Conservation (phyloP, 352 stramenopile genomes). For the Globisporangium solare region DNA sequence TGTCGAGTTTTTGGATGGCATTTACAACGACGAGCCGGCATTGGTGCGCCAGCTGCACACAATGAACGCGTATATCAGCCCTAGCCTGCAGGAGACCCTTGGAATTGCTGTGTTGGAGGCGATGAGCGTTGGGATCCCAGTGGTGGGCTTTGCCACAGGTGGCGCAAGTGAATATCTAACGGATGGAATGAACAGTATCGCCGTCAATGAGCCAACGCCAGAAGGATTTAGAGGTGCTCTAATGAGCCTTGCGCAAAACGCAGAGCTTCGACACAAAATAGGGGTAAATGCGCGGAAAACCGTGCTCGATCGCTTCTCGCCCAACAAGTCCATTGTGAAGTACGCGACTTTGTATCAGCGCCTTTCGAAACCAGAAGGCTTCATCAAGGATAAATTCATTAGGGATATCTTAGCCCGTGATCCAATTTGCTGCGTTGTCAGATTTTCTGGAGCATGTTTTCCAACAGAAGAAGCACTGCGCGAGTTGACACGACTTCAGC, state of each 20-base stretch:
- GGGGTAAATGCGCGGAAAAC: constrained; percentile 31
- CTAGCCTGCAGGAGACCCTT: constrained; percentile 45
- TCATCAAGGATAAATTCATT: neutral
- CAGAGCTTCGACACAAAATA: constrained; percentile 17
- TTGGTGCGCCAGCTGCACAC: constrained; percentile 26
- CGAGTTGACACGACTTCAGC: too few species aligned
- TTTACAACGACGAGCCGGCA: constrained; percentile 36
- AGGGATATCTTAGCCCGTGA: neutral
- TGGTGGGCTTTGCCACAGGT: constrained; percentile 42
- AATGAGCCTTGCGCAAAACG: constrained; percentile 22
- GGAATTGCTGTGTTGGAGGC: constrained; percentile 50
- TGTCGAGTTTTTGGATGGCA: constrained; percentile 39
- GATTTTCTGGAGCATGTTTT: too few species aligned
- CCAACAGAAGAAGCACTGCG: too few species aligned
- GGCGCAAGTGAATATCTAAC: constrained; percentile 44
- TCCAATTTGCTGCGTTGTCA: too few species aligned
- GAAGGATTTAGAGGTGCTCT: constrained; percentile 24
- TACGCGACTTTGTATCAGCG: constrained; percentile 40
- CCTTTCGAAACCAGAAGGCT: neutral
- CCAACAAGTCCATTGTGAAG: constrained; percentile 18
- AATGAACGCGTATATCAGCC: constrained; percentile 39
- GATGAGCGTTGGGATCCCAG: constrained; percentile 47
- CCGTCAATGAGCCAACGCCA: constrained; percentile 26
- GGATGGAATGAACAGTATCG: constrained; percentile 37
- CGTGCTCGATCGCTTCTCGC: constrained; percentile 30